Conservation (phyloP, 1,139 yeast species). For the Suzukiozyma palmioleophila region DNA sequence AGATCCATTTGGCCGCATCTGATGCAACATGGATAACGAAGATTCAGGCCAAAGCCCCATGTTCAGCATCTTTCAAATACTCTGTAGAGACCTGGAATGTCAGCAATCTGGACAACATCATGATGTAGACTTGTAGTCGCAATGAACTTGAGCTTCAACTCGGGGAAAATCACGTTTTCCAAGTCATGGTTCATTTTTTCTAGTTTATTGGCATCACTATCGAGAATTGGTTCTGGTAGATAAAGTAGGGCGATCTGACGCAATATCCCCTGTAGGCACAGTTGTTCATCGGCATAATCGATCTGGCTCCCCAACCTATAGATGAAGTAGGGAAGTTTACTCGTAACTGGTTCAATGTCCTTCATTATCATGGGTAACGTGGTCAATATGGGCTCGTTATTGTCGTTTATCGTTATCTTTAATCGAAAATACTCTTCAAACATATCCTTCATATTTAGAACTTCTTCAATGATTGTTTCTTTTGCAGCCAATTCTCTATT, state of each 20-base stretch:
- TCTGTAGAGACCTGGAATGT: slow-evolving; percentile 81
- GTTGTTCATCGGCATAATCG: slow-evolving; percentile 62
- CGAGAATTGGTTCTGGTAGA: slow-evolving; percentile 55
- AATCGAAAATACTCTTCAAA: slow-evolving; percentile 72
- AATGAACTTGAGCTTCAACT: slow-evolving; percentile 56
- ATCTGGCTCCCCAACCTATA: slow-evolving; percentile 56
- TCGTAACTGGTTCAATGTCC: slow-evolving; percentile 57
- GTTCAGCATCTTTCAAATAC: slow-evolving; percentile 85
- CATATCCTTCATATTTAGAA: slow-evolving; percentile 67
- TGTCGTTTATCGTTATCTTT: slow-evolving; percentile 24
- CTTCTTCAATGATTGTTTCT: slow-evolving; percentile 16
- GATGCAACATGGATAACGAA: background rate
- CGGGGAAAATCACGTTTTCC: slow-evolving; percentile 64
- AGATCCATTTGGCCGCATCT: background rate
- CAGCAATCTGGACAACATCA: slow-evolving; percentile 80
- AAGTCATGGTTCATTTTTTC: slow-evolving; percentile 29
- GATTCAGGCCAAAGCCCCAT: background rate
- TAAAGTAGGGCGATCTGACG: slow-evolving; percentile 69
- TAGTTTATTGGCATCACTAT: slow-evolving; percentile 17
- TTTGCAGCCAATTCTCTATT: slow-evolving; percentile 12
- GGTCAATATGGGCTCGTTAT: slow-evolving; percentile 28
- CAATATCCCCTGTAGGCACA: slow-evolving; percentile 62
- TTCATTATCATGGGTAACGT: slow-evolving; percentile 67
- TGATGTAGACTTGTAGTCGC: slow-evolving; percentile 53
- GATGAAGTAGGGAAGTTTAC: slow-evolving; percentile 65